phyloP scores from a whole-genome alignment of 306 rosid species.

The Lathyrus aphaca region DNA sequence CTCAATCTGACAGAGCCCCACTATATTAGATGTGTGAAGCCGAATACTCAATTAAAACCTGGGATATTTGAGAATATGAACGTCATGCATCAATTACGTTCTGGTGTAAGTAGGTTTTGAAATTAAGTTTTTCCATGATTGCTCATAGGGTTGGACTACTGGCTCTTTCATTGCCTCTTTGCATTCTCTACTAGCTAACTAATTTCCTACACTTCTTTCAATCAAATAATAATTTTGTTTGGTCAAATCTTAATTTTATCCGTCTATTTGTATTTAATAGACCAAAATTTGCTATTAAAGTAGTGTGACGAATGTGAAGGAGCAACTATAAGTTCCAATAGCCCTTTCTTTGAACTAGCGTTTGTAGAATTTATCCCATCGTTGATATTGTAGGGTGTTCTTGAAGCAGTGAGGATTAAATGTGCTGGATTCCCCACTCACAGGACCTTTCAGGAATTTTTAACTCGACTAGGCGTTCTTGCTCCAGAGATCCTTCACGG shows the following conservation, averaged over 20 bases:
- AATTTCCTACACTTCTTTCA: slow-evolving; percentile 20
- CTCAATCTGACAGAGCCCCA: slow-evolving; percentile 79
- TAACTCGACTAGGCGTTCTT: slow-evolving; percentile 64
- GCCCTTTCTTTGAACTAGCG: slow-evolving; percentile 29
- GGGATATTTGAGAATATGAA: slow-evolving; percentile 67
- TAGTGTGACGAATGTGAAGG: slow-evolving; percentile 28
- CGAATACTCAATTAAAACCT: slow-evolving; percentile 67
- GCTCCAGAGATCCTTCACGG: slow-evolving; percentile 78
- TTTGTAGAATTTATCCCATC: slow-evolving; percentile 42
- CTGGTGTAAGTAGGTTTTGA: slow-evolving; percentile 72
- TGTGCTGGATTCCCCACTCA: slow-evolving; percentile 94
- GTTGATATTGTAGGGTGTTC: slow-evolving; percentile 78
- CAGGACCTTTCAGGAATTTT: slow-evolving; percentile 68
- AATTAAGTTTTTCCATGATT: slow-evolving; percentile 37
- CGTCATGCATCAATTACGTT: slow-evolving; percentile 80
- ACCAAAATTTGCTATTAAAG: slow-evolving; percentile 27
- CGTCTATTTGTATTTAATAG: slow-evolving; percentile 26
- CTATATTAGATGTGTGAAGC: slow-evolving; percentile 96
- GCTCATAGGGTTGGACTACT: slow-evolving; percentile 31
- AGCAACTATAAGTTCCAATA: slow-evolving; percentile 4
- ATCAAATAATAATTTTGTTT: slow-evolving; percentile 2
- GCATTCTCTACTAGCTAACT: slow-evolving; percentile 29
- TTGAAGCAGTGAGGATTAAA: slow-evolving; percentile 93
- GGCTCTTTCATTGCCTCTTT: slow-evolving; percentile 26
- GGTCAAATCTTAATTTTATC: slow-evolving; percentile 24